These are phyloP conservation scores for Fusarium verrucosum DNA, from an alignment of 2,329 filamentous ascomycete species.

Conservation along the genomic window DNA sequence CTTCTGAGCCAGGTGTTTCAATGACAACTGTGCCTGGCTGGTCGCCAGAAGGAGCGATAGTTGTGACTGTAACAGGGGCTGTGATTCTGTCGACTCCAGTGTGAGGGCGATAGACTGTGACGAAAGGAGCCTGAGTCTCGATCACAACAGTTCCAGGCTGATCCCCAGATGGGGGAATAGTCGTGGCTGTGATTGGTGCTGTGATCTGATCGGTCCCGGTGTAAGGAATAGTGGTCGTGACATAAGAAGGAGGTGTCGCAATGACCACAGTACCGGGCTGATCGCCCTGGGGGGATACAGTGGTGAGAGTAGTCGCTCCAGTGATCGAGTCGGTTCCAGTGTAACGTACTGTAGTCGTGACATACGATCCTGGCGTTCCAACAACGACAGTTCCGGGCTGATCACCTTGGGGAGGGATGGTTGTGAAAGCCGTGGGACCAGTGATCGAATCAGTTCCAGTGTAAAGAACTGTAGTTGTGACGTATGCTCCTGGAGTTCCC, in stretches of 20 bases:
- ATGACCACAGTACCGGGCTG: constrained; percentile 25
- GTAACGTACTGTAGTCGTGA: constrained; percentile 7
- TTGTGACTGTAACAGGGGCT: constrained; percentile 17
- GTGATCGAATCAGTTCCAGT: constrained; percentile 16
- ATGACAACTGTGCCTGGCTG: constrained; percentile 28
- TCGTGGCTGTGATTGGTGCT: constrained; percentile 15
- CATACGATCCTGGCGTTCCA: constrained; percentile 13
- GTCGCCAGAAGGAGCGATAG: constrained; percentile 13
- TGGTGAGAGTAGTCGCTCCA: constrained; percentile 11
- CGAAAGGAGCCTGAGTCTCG: constrained; percentile 24
- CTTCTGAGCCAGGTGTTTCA: constrained; percentile 21
- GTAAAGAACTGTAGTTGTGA: constrained; percentile 12
- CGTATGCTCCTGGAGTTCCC: constrained; percentile 8
- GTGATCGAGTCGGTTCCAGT: constrained; percentile 12
- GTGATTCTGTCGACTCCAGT: constrained; percentile 18
- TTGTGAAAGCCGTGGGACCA: constrained; percentile 11
- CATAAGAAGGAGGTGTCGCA: constrained; percentile 22
- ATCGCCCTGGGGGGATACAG: not conserved
- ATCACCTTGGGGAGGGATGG: constrained; percentile 1
- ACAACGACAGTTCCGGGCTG: constrained; percentile 23
- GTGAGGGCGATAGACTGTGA: constrained; percentile 22
- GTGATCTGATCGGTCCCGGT: constrained; percentile 22
- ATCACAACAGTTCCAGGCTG: constrained; percentile 26
- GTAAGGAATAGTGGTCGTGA: constrained; percentile 20
- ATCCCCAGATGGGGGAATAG: constrained; percentile 2